A percentile compares a stretch with the other conserved stretches of the same genome.
phyloP scores from a whole-genome alignment of 2,329 filamentous ascomycete genomes.

The Fonsecaea pugnacius region DNA sequence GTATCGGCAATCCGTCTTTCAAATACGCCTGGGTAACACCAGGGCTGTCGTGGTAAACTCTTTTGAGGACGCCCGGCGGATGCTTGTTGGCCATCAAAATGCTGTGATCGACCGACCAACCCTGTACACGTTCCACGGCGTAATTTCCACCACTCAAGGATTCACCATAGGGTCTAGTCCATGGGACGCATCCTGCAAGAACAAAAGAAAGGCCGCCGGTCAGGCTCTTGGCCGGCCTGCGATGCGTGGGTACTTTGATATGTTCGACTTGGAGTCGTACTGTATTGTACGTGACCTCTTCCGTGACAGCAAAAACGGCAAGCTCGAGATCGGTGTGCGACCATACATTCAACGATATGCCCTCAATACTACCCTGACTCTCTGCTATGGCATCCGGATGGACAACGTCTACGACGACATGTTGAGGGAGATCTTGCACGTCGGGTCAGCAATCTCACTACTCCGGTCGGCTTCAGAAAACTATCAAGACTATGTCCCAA shows the following conservation, averaged over 20 bases:
- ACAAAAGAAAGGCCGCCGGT: constrained; percentile 71
- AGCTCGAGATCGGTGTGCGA: constrained; percentile 65
- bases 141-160: constrained; percentile 72
- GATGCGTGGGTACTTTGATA: constrained; percentile 73
- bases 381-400: constrained; percentile 76
- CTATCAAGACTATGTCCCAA: constrained; percentile 76
- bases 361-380: constrained; percentile 71
- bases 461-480: constrained; percentile 79
- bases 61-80: constrained; percentile 67
- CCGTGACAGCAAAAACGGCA: constrained; percentile 63
- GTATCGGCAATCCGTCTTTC: constrained; percentile 63
- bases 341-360: constrained; percentile 72
- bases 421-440: constrained; percentile 72
- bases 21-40: constrained; percentile 49
- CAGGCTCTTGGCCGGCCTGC: constrained; percentile 73
- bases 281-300: constrained; percentile 70
- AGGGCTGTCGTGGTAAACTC: constrained; percentile 74
- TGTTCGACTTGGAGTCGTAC: constrained; percentile 73
- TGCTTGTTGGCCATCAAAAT: constrained; percentile 74
- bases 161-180: constrained; percentile 79
- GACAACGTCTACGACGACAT: constrained; percentile 68
- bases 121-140: constrained; percentile 75
- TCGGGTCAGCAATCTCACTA: constrained; percentile 73
- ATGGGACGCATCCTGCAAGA: constrained; percentile 76
- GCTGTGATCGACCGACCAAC: constrained; percentile 73